A percentile compares a stretch with the other conserved stretches of the same genome.
phyloP scores from a whole-genome alignment of 2,329 filamentous ascomycete genomes.

The Ophiostoma pallidulum region DNA sequence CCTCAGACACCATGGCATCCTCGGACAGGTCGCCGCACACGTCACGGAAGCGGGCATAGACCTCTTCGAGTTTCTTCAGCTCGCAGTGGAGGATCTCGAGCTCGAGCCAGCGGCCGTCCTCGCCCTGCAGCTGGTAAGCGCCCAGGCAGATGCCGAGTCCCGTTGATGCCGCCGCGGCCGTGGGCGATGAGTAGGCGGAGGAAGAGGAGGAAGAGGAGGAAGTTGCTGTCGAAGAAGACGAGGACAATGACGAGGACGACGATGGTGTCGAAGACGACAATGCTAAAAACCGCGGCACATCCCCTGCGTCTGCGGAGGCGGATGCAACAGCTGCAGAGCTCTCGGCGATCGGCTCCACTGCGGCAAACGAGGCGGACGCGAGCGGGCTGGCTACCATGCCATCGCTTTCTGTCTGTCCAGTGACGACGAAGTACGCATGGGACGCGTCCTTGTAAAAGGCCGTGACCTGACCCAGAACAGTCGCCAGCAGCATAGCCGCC shows the following conservation, averaged over 20 bases:
- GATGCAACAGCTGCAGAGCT: too few species aligned
- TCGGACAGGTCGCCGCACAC: constrained; percentile 31
- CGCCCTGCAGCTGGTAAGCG: constrained; percentile 35
- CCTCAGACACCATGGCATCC: constrained; percentile 34
- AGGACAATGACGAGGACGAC: too few species aligned
- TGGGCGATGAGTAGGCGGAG: neutral
- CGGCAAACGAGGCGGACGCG: too few species aligned
- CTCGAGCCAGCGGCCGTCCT: constrained; percentile 38
- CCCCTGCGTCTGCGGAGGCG: too few species aligned
- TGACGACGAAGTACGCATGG: constrained; percentile 1
- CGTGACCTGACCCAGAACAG: constrained; percentile 38
- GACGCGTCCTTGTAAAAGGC: constrained; percentile 36
- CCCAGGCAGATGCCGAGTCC: constrained; percentile 33
- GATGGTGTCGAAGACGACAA: neutral
- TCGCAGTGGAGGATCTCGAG: constrained; percentile 40
- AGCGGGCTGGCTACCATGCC: too few species aligned
- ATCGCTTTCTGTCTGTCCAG: too few species aligned
- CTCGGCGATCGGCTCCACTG: too few species aligned
- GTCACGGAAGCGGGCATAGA: constrained; percentile 36
- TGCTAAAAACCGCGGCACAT: too few species aligned
- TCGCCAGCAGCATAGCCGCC: constrained; percentile 39
- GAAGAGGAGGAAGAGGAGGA: neutral
- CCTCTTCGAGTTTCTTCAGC: constrained; percentile 36
- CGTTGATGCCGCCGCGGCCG: constrained; percentile 2
- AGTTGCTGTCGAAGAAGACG: too few species aligned